Evolutionary conservation across 176 grass and related monocot species (phyloP).

Genomic region (Zea luxurians): DNA sequence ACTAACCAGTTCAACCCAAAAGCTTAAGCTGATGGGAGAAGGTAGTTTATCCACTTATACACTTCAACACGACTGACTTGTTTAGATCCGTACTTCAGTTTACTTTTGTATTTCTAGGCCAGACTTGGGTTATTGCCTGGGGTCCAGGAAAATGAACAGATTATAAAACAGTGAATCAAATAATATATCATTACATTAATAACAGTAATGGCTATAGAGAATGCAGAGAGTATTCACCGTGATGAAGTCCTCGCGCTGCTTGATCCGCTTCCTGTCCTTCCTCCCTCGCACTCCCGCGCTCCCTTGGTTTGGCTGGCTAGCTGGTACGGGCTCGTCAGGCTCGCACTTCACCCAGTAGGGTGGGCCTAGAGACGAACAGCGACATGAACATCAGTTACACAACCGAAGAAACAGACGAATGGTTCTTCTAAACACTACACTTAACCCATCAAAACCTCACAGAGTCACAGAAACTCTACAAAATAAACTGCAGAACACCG

Average conservation of each 20-base stretch:
- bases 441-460: background rate
- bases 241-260: slow-evolving; percentile 58
- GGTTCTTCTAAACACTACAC: background rate
- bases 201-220: background rate
- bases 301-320: slow-evolving; percentile 51
- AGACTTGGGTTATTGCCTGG: background rate
- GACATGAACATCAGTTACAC: background rate
- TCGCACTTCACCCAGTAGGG: slow-evolving; percentile 55
- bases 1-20: no score
- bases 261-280: slow-evolving; percentile 62
- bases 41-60: no score
- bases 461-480: background rate
- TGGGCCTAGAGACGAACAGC: slow-evolving; percentile 25
- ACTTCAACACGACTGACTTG: no score
- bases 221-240: slow-evolving; percentile 26
- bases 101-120: background rate
- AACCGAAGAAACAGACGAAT: background rate
- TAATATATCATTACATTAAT: background rate
- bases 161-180: background rate
- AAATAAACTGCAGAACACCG: background rate
- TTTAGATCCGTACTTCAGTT: background rate
- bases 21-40: no score
- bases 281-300: slow-evolving; percentile 50
- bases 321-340: slow-evolving; percentile 42
- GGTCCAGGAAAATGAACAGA: background rate